Conservation (phyloP, 768 basidiomycete species). For the Tubosaeta sp. region DNA sequence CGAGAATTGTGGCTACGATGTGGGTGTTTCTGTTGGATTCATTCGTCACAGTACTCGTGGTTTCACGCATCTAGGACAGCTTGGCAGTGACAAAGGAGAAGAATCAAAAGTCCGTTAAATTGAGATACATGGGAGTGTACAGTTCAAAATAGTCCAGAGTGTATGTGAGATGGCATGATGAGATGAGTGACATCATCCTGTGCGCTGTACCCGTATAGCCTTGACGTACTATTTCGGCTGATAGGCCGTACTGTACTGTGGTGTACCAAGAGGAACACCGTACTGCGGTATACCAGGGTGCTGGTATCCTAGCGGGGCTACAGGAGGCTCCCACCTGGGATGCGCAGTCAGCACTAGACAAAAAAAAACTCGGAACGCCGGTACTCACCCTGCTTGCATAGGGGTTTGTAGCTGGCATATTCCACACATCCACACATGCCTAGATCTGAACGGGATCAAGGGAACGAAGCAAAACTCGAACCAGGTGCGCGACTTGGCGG, state of each 20-base stretch:
- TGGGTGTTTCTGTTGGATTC: conserved; percentile 34
- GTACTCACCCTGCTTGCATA: conserved; percentile 46
- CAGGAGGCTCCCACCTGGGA: conserved; percentile 34
- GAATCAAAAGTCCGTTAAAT: neutral
- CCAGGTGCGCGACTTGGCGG: conserved; percentile 65
- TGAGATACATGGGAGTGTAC: conserved; percentile 1
- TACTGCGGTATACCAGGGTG: conserved; percentile 28
- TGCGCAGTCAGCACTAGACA: neutral
- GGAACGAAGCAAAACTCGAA: conserved; percentile 76
- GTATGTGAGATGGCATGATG: neutral
- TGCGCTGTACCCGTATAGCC: conserved; percentile 9
- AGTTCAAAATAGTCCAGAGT: neutral
- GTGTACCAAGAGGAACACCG: neutral
- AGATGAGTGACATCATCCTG: neutral
- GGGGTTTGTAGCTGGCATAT: conserved; percentile 66
- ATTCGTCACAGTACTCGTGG: conserved; percentile 21
- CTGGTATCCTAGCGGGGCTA: conserved; percentile 34
- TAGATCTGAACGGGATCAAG: conserved; percentile 58
- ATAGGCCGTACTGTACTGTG: conserved; percentile 21
- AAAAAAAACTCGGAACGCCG: no score
- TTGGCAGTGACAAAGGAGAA: no score
- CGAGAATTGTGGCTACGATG: conserved; percentile 17
- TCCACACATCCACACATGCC: conserved; percentile 64
- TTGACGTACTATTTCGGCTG: conserved; percentile 24
- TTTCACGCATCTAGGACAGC: conserved; percentile 5